Evolutionary conservation across 2,329 filamentous ascomycete species (phyloP), one percentile per base, ranked within the genome.

Genomic region (Thelonectria rubi): DNA sequence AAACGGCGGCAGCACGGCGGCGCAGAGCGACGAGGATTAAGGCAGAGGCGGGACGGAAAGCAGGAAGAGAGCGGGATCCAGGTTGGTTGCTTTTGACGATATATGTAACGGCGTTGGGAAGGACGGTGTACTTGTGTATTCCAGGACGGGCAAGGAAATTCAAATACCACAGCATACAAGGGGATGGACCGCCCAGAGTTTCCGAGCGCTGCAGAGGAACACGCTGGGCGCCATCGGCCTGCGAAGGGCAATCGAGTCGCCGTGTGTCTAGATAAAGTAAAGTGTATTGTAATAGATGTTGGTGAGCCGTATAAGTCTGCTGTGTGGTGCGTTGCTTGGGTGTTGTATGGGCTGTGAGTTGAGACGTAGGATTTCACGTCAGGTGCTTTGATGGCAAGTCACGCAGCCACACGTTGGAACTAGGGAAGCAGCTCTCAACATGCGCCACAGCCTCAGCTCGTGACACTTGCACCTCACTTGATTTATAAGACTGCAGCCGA

Each of bases 21-120:
- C 75, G 55, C 81, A 82, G 69, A 87, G 84, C 71, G 84, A 87
- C 65, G 82, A 86, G 62, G 84, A 87, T 51, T 83, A 69, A 55
- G 55, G 43, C 52, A 40, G 58, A 51, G 40, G 50, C 14, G 47
- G 18, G 20, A 34, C 52, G 43, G 58, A 20, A 54, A 62, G 55
- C 4, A 39, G 37, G 49, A 20, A 42, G 58, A 65, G 52, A 60
- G 58, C 53, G 62, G 55, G 45, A 62, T 64, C 58, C 58, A 37
- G 58, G 40, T 10, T n/a, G 45, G 21, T 66, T 69, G 61, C 69
- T 71, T 70, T 71, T 73, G 69, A 73, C 70, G 68, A 73, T 73
- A 70, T 72, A 72, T 71, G 70, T 68, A 70, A 69, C 63, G 70
- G 70, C 70, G 70, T 72, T 72, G 61, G 69, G 67, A 62, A 65